Conservation (phyloP, 257 asterid species). For the Ballota nigra region DNA sequence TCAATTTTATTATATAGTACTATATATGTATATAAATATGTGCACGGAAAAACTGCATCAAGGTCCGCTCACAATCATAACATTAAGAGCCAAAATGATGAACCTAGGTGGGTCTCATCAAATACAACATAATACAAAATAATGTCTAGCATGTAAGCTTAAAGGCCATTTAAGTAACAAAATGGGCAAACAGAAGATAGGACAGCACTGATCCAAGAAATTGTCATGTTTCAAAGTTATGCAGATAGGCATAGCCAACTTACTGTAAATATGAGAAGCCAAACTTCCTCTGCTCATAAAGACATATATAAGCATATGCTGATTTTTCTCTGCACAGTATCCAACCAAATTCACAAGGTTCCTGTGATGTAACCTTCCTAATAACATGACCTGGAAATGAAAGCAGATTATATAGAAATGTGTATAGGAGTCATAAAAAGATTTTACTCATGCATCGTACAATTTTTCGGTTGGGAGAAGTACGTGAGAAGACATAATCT, state of each 20-base stretch:
- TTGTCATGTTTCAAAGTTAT: not conserved
- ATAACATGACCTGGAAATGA: slow-evolving; percentile 65
- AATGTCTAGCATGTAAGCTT: slow-evolving; percentile 1
- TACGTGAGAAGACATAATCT: not conserved
- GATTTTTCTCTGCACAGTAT: slow-evolving; percentile 91
- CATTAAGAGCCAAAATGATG: not conserved
- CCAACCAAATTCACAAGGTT: slow-evolving; percentile 98
- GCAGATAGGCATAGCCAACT: slow-evolving; percentile 27
- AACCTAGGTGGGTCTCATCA: not conserved
- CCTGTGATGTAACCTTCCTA: slow-evolving; percentile 94
- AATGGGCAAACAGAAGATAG: not conserved
- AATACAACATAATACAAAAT: not conserved
- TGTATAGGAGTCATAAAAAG: not conserved
- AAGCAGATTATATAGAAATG: slow-evolving; percentile 9
- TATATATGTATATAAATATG: not conserved
- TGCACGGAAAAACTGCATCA: not conserved
- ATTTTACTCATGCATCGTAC: not conserved
- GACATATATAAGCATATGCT: slow-evolving; percentile 85
- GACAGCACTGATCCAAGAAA: not conserved
- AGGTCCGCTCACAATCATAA: not conserved
- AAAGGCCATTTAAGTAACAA: not conserved
- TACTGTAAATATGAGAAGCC: slow-evolving; percentile 90
- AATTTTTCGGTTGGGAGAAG: slow-evolving; percentile 11
- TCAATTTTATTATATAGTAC: not conserved
- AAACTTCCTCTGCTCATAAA: slow-evolving; percentile 91